These are phyloP conservation scores for Lyophyllum decastes DNA, from an alignment of 768 basidiomycete species.

Conservation along the genomic window DNA sequence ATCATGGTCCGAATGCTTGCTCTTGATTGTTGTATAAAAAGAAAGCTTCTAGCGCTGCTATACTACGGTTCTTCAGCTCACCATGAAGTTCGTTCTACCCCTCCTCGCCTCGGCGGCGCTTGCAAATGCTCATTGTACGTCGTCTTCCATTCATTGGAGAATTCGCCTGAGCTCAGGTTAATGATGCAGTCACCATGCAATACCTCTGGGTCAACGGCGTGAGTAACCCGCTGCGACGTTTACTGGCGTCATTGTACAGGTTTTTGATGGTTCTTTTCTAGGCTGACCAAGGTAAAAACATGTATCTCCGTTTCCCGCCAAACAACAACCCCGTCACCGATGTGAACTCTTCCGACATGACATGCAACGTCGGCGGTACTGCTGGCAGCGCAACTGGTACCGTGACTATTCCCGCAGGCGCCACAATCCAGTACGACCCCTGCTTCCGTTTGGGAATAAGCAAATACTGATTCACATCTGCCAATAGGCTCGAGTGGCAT, in stretches of 20 bases:
- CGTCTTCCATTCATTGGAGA: neutral
- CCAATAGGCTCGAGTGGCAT: slow-evolving; percentile 54
- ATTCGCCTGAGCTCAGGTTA: neutral
- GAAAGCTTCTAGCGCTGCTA: neutral
- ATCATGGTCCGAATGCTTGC: neutral
- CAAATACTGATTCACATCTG: neutral
- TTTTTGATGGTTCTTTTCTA: too few species aligned
- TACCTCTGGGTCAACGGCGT: slow-evolving; percentile 51
- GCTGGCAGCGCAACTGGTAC: slow-evolving; percentile 38
- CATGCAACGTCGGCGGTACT: slow-evolving; percentile 51
- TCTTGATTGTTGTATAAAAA: neutral
- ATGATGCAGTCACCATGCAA: slow-evolving; percentile 43
- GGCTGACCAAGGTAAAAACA: slow-evolving; percentile 47
- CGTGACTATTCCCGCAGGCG: slow-evolving; percentile 40
- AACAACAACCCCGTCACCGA: slow-evolving; percentile 56
- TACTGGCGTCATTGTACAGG: too few species aligned
- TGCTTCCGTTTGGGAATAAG: neutral
- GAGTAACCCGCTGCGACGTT: slow-evolving; percentile 7
- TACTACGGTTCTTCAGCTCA: neutral
- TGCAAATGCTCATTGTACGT: slow-evolving; percentile 42
- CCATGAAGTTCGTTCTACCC: slow-evolving; percentile 37
- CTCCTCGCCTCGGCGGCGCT: slow-evolving; percentile 36
- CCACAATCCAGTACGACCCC: slow-evolving; percentile 35
- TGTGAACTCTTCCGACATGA: slow-evolving; percentile 48
- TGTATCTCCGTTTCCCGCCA: slow-evolving; percentile 45